phyloP scores from a whole-genome alignment of 495 filamentous ascomycete genomes.

The Aspergillus funiculosus region DNA sequence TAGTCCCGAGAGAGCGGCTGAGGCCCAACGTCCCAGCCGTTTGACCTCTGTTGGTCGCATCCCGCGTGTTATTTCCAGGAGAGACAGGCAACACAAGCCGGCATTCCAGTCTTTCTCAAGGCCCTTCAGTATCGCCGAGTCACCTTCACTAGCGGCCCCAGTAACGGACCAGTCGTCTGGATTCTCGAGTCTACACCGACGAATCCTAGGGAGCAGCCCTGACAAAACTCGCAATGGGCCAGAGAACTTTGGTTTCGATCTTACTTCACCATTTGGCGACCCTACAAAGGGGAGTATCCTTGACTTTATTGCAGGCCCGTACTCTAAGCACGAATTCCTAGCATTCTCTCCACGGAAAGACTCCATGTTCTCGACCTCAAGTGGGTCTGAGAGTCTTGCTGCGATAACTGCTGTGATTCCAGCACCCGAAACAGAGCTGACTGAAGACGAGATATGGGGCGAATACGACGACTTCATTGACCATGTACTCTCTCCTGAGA shows the following conservation, averaged over 20 bases:
- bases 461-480: constrained; percentile 91
- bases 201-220: constrained; percentile 10
- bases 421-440: constrained; percentile 48
- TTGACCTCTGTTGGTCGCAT: constrained; percentile 85
- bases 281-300: constrained; percentile 30
- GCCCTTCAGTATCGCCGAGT: constrained; percentile 55
- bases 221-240: constrained; percentile 17
- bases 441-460: constrained; percentile 87
- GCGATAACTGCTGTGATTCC: constrained; percentile 60
- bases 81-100: constrained; percentile 61
- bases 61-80: constrained; percentile 71
- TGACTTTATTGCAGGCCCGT: constrained; percentile 38
- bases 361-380: constrained; percentile 63
- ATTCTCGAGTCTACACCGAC: constrained; percentile 8
- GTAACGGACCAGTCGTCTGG: constrained; percentile 12
- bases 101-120: constrained; percentile 81
- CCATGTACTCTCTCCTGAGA: constrained; percentile 55
- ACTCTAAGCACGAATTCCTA: constrained; percentile 55
- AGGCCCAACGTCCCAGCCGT: constrained; percentile 35
- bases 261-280: constrained; percentile 36
- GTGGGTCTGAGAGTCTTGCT: constrained; percentile 58
- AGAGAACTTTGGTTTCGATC: constrained; percentile 20
- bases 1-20: constrained; percentile 18
- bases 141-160: constrained; percentile 25
- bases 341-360: constrained; percentile 65